phyloP scores from a whole-genome alignment of 1,139 yeast genomes.

The Meyerozyma elateridarum region DNA sequence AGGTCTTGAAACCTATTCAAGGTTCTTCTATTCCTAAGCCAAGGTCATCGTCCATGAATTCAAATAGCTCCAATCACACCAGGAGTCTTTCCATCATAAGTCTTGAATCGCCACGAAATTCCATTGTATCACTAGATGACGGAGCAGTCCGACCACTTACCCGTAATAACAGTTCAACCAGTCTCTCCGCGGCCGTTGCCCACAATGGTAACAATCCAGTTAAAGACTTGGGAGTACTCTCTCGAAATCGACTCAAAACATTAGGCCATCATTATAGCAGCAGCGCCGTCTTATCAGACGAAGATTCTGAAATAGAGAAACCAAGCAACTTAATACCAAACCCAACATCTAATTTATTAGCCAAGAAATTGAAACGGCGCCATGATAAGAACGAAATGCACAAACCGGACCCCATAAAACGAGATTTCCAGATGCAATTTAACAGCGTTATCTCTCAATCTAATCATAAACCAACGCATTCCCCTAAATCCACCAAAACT shows the following conservation, averaged over 20 bases:
- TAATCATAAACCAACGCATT: slow-evolving; percentile 2
- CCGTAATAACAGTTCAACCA: slow-evolving; percentile 12
- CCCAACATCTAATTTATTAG: slow-evolving; percentile 17
- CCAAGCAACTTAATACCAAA: slow-evolving; percentile 13
- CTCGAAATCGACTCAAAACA: slow-evolving; percentile 6
- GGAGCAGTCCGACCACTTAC: slow-evolving; percentile 8
- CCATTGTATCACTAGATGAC: slow-evolving; percentile 14
- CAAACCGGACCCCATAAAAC: slow-evolving; percentile 15
- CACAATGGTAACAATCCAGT: slow-evolving; percentile 3
- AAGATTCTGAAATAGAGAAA: slow-evolving; percentile 30
- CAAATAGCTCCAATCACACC: slow-evolving; percentile 10
- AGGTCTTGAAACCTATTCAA: slow-evolving; percentile 4
- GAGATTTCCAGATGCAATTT: slow-evolving; percentile 31
- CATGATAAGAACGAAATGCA: slow-evolving; percentile 11
- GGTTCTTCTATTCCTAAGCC: slow-evolving; percentile 10
- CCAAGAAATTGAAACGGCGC: slow-evolving; percentile 8
- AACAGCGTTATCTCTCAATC: slow-evolving; percentile 12
- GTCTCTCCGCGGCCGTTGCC: slow-evolving; percentile 8
- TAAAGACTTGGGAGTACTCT: slow-evolving; percentile 3
- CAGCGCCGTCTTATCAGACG: slow-evolving; percentile 30
- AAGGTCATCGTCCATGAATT: slow-evolving; percentile 13
- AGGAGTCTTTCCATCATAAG: slow-evolving; percentile 12
- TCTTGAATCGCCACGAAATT: slow-evolving; percentile 13
- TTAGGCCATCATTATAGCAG: slow-evolving; percentile 5
- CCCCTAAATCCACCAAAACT: slow-evolving; percentile 3